Evolutionary conservation across 1,139 yeast species (phyloP), one percentile per base, ranked within the genome.

Genomic region (Nakaseomyces nivariensis): DNA sequence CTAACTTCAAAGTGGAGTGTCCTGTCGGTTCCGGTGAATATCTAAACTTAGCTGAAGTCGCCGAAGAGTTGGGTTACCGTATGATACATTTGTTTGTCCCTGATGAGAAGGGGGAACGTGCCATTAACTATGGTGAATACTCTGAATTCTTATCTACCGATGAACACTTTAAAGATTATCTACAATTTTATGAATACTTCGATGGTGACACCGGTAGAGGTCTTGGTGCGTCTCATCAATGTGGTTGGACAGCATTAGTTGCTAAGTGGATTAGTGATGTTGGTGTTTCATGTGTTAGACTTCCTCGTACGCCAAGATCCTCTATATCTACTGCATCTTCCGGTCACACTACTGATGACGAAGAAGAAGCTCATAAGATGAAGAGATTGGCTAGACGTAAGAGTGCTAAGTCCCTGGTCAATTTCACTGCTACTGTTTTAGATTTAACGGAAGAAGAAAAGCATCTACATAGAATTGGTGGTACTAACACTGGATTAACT

Each of bases 131-230:
- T 47, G 66, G 96, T 42, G 84, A 77, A 3, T 57, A 65, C 37
- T 74, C 76, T 51, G 75, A 76, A 10, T 67, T 81, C 60, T 71
- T 81, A 46, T 84, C 88, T 60, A 74, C 73, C 44, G 95, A 88
- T 67, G 82, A 81, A 48, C 68, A 79, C 63, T 90, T 88, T 72
- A 78, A 78, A 60, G 96, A 89, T 56, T 78, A 81, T 59, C 77
- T 87, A 43, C 82, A 86, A 55, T 90, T 88, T 67, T 87, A 78
- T 65, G 97, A 90, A 70, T 90, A 85, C 65, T 90, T 90, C 66
- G 95, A 90, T 63, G 97, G 96, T 58, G 97, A 90, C 62, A 85
- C 95, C 2, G 97, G 97, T 46, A 78, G 96, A 60, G 97, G 97
- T 5, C 72, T 90, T 53, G 97, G 97, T 38, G 92, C 97, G 1